phyloP scores from a whole-genome alignment of 345 rosid genomes.

The Salix udensis region DNA sequence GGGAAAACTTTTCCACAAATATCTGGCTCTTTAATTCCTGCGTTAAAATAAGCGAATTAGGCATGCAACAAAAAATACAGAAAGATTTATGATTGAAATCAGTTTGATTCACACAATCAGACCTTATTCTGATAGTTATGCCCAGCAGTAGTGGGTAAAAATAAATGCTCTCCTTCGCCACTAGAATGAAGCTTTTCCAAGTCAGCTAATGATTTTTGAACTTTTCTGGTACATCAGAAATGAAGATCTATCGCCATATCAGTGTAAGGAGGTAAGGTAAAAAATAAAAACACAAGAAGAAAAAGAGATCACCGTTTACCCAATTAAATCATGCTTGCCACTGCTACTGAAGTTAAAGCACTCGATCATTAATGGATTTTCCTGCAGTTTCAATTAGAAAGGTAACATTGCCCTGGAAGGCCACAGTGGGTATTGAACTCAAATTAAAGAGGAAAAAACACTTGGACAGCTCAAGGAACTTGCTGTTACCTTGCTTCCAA shows the following conservation, averaged over 20 bases:
- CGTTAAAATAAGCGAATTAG: constrained; percentile 5
- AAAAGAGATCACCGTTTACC: constrained; percentile 36
- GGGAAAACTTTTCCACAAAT: constrained; percentile 65
- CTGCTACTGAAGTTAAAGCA: constrained; percentile 66
- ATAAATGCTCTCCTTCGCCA: constrained; percentile 49
- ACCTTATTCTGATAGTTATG: constrained; percentile 63
- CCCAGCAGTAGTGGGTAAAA: constrained; percentile 54
- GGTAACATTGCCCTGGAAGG: constrained; percentile 2
- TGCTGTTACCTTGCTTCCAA: constrained; percentile 75
- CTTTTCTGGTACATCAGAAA: constrained; percentile 49
- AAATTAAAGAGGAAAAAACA: neutral
- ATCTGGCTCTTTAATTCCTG: constrained; percentile 70
- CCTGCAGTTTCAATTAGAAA: constrained; percentile 40
- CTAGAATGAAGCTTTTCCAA: constrained; percentile 60
- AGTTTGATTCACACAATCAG: constrained; percentile 12
- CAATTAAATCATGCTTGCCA: constrained; percentile 67
- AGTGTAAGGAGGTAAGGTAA: neutral
- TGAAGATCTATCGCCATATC: constrained; percentile 17
- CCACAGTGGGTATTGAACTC: neutral
- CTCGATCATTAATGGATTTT: constrained; percentile 53
- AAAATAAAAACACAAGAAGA: constrained; percentile 9
- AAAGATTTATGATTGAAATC: constrained; percentile 3
- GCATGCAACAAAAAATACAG: constrained; percentile 2
- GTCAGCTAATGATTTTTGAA: constrained; percentile 68
- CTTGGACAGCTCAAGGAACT: neutral